Evolutionary conservation across 2,329 filamentous ascomycete genomes (phyloP).

Genomic region (Aspergillus terreus): DNA sequence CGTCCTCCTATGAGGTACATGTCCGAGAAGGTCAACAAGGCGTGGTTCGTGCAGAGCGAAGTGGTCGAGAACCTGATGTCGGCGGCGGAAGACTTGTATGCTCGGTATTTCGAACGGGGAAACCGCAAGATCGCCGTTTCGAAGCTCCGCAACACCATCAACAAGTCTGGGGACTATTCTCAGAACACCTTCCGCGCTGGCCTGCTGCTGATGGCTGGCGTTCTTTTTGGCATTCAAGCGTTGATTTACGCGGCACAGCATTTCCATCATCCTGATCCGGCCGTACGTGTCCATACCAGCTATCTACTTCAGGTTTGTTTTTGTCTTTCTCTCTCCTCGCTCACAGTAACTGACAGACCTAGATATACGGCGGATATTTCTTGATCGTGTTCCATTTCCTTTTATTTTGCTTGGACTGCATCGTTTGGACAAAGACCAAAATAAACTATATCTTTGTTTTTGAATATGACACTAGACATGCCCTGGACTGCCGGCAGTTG

Average conservation of each 20-base stretch:
- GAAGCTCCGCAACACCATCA: slow-evolving; percentile 72
- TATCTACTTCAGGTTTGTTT: slow-evolving; percentile 64
- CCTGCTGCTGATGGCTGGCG: slow-evolving; percentile 64
- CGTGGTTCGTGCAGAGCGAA: slow-evolving; percentile 89
- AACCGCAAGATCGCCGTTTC: slow-evolving; percentile 88
- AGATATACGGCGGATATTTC: slow-evolving; percentile 93
- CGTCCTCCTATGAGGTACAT: slow-evolving; percentile 76
- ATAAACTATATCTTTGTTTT: slow-evolving; percentile 98
- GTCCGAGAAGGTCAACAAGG: slow-evolving; percentile 83
- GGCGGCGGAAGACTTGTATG: slow-evolving; percentile 84
- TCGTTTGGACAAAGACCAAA: slow-evolving; percentile 75
- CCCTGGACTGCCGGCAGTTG: slow-evolving; percentile 85
- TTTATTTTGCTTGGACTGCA: slow-evolving; percentile 82
- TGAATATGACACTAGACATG: slow-evolving; percentile 84
- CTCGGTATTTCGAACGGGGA: slow-evolving; percentile 88
- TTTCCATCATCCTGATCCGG: slow-evolving; percentile 49
- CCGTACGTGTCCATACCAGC: slow-evolving; percentile 52
- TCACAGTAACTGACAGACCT: neutral
- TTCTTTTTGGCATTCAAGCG: slow-evolving; percentile 64
- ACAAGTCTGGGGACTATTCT: slow-evolving; percentile 57
- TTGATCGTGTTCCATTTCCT: slow-evolving; percentile 74
- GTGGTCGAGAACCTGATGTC: slow-evolving; percentile 75
- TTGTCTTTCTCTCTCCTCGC: neutral
- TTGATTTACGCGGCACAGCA: slow-evolving; percentile 56
- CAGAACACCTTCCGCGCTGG: slow-evolving; percentile 59